Evolutionary conservation across 208 protist genomes (phyloP).

Genomic region (Leishmania turanica): DNA sequence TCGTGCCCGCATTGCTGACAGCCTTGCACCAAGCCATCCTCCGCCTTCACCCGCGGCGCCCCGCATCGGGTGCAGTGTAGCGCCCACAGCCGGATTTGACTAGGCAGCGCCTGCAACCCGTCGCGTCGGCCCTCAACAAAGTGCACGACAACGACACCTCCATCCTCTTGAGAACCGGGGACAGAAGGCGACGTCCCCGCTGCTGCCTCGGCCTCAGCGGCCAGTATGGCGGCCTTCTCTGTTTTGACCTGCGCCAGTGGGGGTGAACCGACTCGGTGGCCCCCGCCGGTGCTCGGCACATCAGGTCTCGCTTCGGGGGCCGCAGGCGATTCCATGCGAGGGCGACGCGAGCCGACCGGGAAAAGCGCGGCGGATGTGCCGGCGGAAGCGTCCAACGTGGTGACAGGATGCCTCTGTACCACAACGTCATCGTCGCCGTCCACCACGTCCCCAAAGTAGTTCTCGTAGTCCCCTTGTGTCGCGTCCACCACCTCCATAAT

Average conservation of each 20-base stretch:
- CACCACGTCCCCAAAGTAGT: slow-evolving; percentile 53
- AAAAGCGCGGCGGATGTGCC: not conserved
- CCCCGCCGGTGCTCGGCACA: not conserved
- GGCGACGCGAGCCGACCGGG: slow-evolving; percentile 10
- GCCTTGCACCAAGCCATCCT: slow-evolving; percentile 42
- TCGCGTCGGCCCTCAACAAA: slow-evolving; percentile 47
- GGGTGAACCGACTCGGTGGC: not conserved
- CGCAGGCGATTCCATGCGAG: slow-evolving; percentile 9
- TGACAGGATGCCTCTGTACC: not conserved
- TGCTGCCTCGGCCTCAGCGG: slow-evolving; percentile 1
- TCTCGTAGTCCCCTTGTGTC: slow-evolving; percentile 62
- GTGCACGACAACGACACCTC: slow-evolving; percentile 65
- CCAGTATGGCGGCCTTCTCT: slow-evolving; percentile 12
- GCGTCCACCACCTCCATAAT: slow-evolving; percentile 70
- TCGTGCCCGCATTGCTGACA: slow-evolving; percentile 55
- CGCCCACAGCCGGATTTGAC: slow-evolving; percentile 73
- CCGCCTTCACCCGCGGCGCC: slow-evolving; percentile 54
- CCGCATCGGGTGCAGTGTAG: slow-evolving; percentile 71
- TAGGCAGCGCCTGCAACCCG: slow-evolving; percentile 50
- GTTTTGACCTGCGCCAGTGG: slow-evolving; percentile 14
- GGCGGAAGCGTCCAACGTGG: not conserved
- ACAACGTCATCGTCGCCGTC: slow-evolving; percentile 45
- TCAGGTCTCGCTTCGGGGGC: not conserved
- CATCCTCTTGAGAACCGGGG: slow-evolving; percentile 38
- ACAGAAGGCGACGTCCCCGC: slow-evolving; percentile 9